These are phyloP conservation scores for Ailanthus altissimus DNA, from an alignment of 345 rosid genomes.

Conservation along the genomic window DNA sequence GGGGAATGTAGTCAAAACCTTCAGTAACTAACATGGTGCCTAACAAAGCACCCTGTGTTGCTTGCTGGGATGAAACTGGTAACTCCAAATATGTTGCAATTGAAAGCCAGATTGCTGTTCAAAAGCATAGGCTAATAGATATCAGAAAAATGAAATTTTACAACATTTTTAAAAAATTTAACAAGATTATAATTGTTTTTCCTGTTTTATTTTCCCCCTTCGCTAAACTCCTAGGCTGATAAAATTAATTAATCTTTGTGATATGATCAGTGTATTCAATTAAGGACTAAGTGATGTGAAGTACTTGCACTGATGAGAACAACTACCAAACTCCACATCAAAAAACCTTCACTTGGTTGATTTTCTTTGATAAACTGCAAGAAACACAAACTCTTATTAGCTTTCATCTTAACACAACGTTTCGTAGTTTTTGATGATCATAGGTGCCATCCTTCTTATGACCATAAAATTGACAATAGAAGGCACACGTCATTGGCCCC, in stretches of 20 bases:
- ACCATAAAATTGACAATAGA: neutral
- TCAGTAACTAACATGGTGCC: constrained; percentile 31
- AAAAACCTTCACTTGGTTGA: constrained; percentile 42
- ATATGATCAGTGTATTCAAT: neutral
- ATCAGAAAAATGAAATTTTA: neutral
- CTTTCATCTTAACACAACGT: neutral
- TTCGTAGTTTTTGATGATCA: neutral
- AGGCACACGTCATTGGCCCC: neutral
- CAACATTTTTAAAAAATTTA: no score
- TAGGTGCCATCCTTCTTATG: neutral
- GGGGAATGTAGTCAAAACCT: constrained; percentile 29
- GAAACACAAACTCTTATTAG: constrained; percentile 4
- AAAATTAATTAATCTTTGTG: neutral
- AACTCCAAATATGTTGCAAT: constrained; percentile 37
- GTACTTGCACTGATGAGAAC: constrained; percentile 35
- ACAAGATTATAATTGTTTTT: no score
- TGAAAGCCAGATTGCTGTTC: constrained; percentile 39
- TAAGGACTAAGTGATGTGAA: constrained; percentile 4
- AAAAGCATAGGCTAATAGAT: neutral
- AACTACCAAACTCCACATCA: constrained; percentile 42
- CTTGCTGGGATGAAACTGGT: constrained; percentile 39
- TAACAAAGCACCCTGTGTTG: constrained; percentile 35
- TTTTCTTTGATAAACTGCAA: constrained; percentile 34
- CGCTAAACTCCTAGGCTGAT: no score
- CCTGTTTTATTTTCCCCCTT: no score